A percentile compares a stretch with the other conserved stretches of the same genome.
Evolutionary conservation across 495 filamentous ascomycete species (phyloP).

Genomic region (Aspergillus campestris): DNA sequence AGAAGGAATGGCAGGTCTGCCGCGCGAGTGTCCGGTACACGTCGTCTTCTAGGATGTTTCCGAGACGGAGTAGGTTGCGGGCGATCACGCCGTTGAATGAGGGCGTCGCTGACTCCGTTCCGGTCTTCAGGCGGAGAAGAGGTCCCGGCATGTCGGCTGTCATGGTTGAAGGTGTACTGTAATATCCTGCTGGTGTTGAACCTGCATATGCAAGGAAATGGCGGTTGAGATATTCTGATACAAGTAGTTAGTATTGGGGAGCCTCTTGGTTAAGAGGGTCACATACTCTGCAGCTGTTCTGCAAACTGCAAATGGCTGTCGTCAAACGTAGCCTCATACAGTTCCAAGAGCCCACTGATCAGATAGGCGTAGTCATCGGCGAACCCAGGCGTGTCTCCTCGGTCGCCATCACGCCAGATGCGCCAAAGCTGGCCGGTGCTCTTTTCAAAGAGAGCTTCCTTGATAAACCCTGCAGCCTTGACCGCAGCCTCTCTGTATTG

Average conservation of each 20-base stretch:
- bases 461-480: constrained; percentile 68
- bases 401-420: constrained; percentile 63
- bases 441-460: constrained; percentile 64
- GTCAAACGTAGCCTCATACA: constrained; percentile 84
- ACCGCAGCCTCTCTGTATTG: constrained; percentile 57
- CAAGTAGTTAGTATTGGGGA: constrained; percentile 7
- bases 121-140: constrained; percentile 83
- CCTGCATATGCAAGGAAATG: constrained; percentile 55
- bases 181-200: constrained; percentile 61
- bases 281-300: constrained; percentile 67
- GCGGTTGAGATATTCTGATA: constrained; percentile 53
- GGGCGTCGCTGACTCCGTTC: constrained; percentile 84
- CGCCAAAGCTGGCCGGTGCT: constrained; percentile 55
- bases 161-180: constrained; percentile 59
- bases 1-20: constrained; percentile 74
- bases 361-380: constrained; percentile 95
- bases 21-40: constrained; percentile 55
- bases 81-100: constrained; percentile 81
- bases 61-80: constrained; percentile 73
- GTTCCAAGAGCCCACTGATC: constrained; percentile 71
- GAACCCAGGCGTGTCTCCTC: constrained; percentile 66
- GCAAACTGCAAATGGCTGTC: constrained; percentile 75
- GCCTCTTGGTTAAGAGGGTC: not conserved
- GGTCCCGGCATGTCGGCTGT: constrained; percentile 65
- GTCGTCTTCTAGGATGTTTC: constrained; percentile 58